Evolutionary conservation across 805 yeast species (phyloP).

Genomic region (Maudiozyma serrabonitensis): DNA sequence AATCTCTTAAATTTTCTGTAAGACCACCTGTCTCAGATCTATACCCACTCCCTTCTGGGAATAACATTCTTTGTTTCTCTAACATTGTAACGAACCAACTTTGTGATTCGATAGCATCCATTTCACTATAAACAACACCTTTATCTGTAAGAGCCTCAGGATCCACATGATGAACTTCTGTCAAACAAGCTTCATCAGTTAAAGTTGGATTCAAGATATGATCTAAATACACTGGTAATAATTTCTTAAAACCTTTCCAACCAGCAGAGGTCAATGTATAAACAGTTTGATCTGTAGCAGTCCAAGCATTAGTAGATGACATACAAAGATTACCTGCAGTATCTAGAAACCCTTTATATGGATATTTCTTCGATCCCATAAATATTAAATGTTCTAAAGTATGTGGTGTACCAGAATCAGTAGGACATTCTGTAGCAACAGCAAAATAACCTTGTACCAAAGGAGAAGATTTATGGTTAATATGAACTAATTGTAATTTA

Average conservation of each 20-base stretch:
- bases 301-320: slow-evolving; percentile 93
- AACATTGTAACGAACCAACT: slow-evolving; percentile 58
- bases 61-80: slow-evolving; percentile 50
- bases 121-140: slow-evolving; percentile 94
- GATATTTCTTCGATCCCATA: slow-evolving; percentile 85
- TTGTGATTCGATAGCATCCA: slow-evolving; percentile 86
- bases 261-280: slow-evolving; percentile 90
- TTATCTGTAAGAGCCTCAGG: slow-evolving; percentile 75
- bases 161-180: slow-evolving; percentile 93
- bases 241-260: slow-evolving; percentile 82
- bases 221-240: slow-evolving; percentile 84
- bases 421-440: slow-evolving; percentile 82
- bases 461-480: slow-evolving; percentile 70
- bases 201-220: slow-evolving; percentile 78
- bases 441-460: slow-evolving; percentile 90
- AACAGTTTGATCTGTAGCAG: slow-evolving; percentile 90
- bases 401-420: slow-evolving; percentile 90
- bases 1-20: slow-evolving; percentile 59
- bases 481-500: slow-evolving; percentile 69
- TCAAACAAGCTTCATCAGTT: slow-evolving; percentile 80
- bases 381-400: slow-evolving; percentile 90
- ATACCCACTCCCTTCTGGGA: slow-evolving; percentile 60
- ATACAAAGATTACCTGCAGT: slow-evolving; percentile 74
- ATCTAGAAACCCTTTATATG: slow-evolving; percentile 86
- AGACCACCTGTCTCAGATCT: slow-evolving; percentile 92